Base-by-base conservation (phyloP, 768 basidiomycete genomes). In the Chalciporus sphaerocephalus region DNA sequence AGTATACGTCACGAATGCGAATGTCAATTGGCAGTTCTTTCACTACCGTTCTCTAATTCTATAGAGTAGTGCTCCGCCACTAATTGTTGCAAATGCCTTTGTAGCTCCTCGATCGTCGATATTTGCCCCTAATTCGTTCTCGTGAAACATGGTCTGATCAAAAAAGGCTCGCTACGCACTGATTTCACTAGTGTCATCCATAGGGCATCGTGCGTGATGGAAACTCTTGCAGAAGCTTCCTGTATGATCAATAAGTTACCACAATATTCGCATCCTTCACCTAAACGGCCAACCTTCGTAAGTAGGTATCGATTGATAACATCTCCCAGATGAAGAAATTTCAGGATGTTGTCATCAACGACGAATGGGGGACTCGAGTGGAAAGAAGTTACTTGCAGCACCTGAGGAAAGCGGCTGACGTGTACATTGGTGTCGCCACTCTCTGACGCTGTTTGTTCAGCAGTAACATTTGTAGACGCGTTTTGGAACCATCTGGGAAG, bases 211-310 rank as follows among this genome's bases (percentile, higher is more conserved):
- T 50, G 46, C 17, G 47, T 46, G 21, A 52, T 23, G 6, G 49
- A 40, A n/a, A 55, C 20, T 9, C 25, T 24, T 12, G 53, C 42
- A 22, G 38, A 51, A 27, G 48, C 34, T n/a, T n/a, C 20, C 53
- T 54, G 23, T 15, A 3, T 15, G 4, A 30, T 15, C 13, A 4
- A 30, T 30, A 30, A 30, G 2, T 15, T 15, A 30, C n/a, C 15
- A 30, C 28, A 30, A 30, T 12, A 15, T 7, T 30, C 15, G 3
- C 13, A 30, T 30, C 28, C 12, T n/a, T n/a, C 15, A 15, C 8
- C 13, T 2, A 3, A 30, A n/a, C 28, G 13, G 8, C 28, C 5
- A 2, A 15, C 28, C 8, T 30, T 30, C n/a, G 28, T 6, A 15
- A 30, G 28, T 30, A 30, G 13, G 6, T 30, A 30, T 30, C 28